Percentiles rank a stretch among this genome's conserved stretches.
phyloP scores from a whole-genome alignment of 202 grass and related monocot genomes.

The Setaria viridis region DNA sequence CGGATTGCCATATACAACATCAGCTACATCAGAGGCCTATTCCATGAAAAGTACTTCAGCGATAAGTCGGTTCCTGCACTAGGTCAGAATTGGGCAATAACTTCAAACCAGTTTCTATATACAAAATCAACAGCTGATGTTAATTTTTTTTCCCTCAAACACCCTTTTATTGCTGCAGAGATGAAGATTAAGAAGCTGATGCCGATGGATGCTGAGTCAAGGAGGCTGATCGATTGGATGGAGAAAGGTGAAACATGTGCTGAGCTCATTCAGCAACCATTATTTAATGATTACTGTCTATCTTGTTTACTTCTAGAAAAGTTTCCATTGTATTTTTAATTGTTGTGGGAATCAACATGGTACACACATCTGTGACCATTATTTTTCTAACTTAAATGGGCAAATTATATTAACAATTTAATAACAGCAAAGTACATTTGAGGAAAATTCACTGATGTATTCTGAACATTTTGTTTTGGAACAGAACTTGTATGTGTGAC shows the following conservation, averaged over 20 bases:
- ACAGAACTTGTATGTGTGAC: background rate
- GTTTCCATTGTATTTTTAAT: conserved; percentile 3
- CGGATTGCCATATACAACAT: conserved; percentile 99
- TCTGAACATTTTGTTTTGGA: background rate
- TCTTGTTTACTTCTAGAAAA: background rate
- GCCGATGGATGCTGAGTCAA: conserved; percentile 94
- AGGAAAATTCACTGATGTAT: conserved; percentile 7
- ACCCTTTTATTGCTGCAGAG: conserved; percentile 57
- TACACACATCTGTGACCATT: conserved; percentile 2
- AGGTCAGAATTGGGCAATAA: conserved; percentile 58
- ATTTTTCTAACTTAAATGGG: background rate
- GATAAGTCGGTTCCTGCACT: conserved; percentile 95
- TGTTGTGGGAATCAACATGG: background rate
- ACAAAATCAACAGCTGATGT: background rate
- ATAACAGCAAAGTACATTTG: background rate
- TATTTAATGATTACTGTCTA: background rate
- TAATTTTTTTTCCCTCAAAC: conserved; percentile 3
- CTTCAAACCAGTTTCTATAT: conserved; percentile 9
- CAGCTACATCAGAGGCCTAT: conserved; percentile 97
- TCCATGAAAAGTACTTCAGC: conserved; percentile 97
- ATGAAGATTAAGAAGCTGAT: conserved; percentile 99
- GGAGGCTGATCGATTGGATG: conserved; percentile 99
- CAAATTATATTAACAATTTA: background rate
- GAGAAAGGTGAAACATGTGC: conserved; percentile 78
- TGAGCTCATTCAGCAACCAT: background rate